Evolutionary conservation across 2,329 filamentous ascomycete genomes (phyloP), one percentile per base, ranked within the genome.

Genomic region (Colletotrichum sp.): DNA sequence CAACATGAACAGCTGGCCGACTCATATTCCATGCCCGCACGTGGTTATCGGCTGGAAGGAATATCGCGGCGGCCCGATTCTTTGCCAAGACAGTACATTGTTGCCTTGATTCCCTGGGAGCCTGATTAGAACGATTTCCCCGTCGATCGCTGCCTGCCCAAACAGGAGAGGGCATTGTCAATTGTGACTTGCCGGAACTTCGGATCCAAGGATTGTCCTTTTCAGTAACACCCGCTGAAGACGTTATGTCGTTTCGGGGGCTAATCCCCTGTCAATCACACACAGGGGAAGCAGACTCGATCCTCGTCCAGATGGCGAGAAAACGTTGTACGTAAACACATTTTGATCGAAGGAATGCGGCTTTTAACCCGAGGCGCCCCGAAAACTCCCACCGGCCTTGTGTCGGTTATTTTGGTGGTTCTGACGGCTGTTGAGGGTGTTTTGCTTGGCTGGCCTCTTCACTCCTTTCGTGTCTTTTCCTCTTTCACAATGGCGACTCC

Each of bases 401-500:
- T 28, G 6, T 28, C 9, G 24, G 24, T 28, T 24, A 16, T 10
- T n/a, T 59, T 21, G 21, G 30, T 21, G 26, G 55, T 43, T 43
- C 24, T 34, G 30, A 60, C 13, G 12, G 24, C 24, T 7, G n/a
- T 21, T 61, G 32, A 34, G 39, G 16, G 4, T 8, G 34, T 28
- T 18, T 18, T 21, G 12, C 21, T 48, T n/a, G 26, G 10, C 36
- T 34, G 36, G 24, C 28, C 18, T 68, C 16, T 18, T 28, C 32
- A n/a, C 30, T 57, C 52, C 21, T 21, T 36, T 26, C 10, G 55
- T 21, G n/a, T 28, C 26, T 32, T 13, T n/a, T 32, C 48, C 4
- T 48, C 32, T 24, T 66, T 32, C 55, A 82, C 81, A 79, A 55
- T 77, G 13, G 81, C 82, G n/a, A 86, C 84, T 6, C 85, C 86